These are phyloP conservation scores for Alloteropsis semialata DNA, from an alignment of 176 grass and related monocot genomes.

Conservation along the genomic window DNA sequence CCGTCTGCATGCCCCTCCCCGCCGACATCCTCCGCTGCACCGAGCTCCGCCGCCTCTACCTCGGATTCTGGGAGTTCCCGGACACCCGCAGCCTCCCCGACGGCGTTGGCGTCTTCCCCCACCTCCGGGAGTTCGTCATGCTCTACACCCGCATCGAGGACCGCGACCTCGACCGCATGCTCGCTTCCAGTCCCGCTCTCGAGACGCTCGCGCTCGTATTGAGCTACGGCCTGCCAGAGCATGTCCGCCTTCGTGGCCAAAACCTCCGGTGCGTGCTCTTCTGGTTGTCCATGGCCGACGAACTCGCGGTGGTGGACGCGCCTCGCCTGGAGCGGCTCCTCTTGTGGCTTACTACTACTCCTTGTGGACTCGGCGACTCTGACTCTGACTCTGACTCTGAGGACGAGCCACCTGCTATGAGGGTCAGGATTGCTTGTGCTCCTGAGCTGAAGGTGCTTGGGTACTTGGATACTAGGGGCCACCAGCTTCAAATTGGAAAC, in stretches of 20 bases:
- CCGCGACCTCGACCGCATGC: conserved; percentile 2
- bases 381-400: no score
- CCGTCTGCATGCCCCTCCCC: not conserved
- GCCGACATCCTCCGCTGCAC: not conserved
- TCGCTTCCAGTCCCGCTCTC: conserved; percentile 21
- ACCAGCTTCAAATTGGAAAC: not conserved
- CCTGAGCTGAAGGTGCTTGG: not conserved
- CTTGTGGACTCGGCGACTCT: no score
- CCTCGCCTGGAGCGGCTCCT: conserved; percentile 23
- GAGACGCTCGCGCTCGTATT: conserved; percentile 9
- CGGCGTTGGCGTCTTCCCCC: conserved; percentile 13
- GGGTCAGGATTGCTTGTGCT: not conserved
- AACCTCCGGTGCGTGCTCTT: conserved; percentile 20
- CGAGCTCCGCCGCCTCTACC: conserved; percentile 17
- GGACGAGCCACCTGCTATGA: no score
- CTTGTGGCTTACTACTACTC: not conserved
- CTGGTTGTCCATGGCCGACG: not conserved
- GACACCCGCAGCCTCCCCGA: not conserved
- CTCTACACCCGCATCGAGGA: not conserved
- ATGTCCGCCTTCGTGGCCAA: not conserved
- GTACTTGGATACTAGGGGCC: not conserved
- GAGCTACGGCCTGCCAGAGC: not conserved
- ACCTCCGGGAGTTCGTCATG: conserved; percentile 30
- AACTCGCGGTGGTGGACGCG: not conserved
- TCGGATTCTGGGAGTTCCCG: not conserved